phyloP scores from a whole-genome alignment of 768 basidiomycete species.

The Mycena vitilis region DNA sequence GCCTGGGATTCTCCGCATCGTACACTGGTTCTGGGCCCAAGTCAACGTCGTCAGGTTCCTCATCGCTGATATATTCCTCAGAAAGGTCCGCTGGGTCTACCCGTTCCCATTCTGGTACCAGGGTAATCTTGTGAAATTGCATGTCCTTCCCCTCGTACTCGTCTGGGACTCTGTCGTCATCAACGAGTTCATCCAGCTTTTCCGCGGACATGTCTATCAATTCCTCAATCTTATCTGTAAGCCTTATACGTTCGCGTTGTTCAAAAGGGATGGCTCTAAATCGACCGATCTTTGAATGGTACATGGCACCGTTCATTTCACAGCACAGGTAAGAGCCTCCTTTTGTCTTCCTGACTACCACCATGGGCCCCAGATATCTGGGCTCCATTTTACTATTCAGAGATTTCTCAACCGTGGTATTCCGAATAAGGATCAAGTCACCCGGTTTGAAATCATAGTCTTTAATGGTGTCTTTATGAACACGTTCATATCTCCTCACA shows the following conservation, averaged over 20 bases:
- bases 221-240: slow-evolving; percentile 14
- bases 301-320: slow-evolving; percentile 17
- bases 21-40: too few relatives aligned
- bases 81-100: too few relatives aligned
- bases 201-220: slow-evolving; percentile 21
- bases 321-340: slow-evolving; percentile 5
- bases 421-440: slow-evolving; percentile 15
- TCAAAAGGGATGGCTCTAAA: slow-evolving; percentile 27
- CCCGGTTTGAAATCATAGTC: slow-evolving; percentile 35
- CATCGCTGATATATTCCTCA: too few relatives aligned
- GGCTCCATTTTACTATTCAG: slow-evolving; percentile 14
- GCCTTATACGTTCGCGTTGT: neutral
- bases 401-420: slow-evolving; percentile 14
- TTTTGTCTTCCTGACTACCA: slow-evolving; percentile 11
- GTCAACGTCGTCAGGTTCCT: too few relatives aligned
- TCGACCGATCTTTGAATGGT: slow-evolving; percentile 22
- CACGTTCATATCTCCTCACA: slow-evolving; percentile 37
- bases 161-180: neutral
- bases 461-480: slow-evolving; percentile 26
- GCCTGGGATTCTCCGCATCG: too few relatives aligned
- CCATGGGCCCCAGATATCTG: slow-evolving; percentile 39
- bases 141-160: neutral
- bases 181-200: neutral
- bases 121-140: slow-evolving; percentile 19
- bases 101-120: too few relatives aligned